Percentiles rank a stretch among this genome's conserved stretches.
phyloP scores from a whole-genome alignment of 495 filamentous ascomycete species.

The Lentithecium fluviatile region DNA sequence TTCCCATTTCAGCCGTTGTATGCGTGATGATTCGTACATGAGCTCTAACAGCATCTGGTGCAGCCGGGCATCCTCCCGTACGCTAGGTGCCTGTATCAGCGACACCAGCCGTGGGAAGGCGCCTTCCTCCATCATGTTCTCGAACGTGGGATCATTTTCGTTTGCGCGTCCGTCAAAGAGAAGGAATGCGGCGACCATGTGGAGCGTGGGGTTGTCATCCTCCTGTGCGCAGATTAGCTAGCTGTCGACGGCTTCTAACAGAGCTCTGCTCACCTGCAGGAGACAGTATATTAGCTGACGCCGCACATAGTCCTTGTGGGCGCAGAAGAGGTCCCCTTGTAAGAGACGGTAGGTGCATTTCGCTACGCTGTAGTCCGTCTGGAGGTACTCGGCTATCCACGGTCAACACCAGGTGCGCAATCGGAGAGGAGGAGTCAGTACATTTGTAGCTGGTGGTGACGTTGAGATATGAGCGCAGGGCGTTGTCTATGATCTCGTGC shows the following conservation, averaged over 20 bases:
- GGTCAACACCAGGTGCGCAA: constrained; percentile 9
- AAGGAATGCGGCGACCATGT: constrained; percentile 82
- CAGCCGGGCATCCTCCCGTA: constrained; percentile 63
- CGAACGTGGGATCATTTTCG: constrained; percentile 75
- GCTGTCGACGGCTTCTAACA: not conserved
- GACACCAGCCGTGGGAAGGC: constrained; percentile 81
- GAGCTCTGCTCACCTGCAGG: constrained; percentile 62
- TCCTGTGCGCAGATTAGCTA: constrained; percentile 50
- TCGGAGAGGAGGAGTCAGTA: constrained; percentile 34
- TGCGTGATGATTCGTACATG: constrained; percentile 94
- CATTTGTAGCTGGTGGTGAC: constrained; percentile 76
- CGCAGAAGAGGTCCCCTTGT: constrained; percentile 68
- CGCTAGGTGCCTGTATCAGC: constrained; percentile 64
- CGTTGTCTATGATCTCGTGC: constrained; percentile 81
- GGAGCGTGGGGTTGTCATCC: constrained; percentile 74
- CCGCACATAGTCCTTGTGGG: constrained; percentile 82
- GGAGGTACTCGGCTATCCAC: constrained; percentile 68
- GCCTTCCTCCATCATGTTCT: constrained; percentile 82
- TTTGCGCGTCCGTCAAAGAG: constrained; percentile 82
- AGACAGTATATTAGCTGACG: constrained; percentile 89
- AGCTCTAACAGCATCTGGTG: constrained; percentile 83
- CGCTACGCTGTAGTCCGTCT: constrained; percentile 80
- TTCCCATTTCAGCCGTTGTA: constrained; percentile 74
- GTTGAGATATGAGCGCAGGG: constrained; percentile 76
- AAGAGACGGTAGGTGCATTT: constrained; percentile 80